These are phyloP conservation scores for Paramecium primaurelia DNA, from an alignment of 73 alveolate species.

Conservation along the genomic window DNA sequence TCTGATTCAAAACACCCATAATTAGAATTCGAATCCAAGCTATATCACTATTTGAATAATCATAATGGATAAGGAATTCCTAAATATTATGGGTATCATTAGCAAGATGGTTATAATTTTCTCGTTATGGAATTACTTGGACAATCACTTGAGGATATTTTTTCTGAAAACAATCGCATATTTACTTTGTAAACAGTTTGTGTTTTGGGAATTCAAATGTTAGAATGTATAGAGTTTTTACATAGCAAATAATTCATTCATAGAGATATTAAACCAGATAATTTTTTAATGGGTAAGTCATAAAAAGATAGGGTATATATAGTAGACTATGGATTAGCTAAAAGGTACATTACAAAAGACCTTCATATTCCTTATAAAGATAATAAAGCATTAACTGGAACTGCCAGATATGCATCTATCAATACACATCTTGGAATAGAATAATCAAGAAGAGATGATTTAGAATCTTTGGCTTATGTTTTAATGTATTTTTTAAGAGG, in stretches of 20 bases:
- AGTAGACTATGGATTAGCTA: slow-evolving; percentile 94
- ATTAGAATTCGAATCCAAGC: slow-evolving; percentile 90
- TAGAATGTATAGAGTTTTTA: slow-evolving; percentile 80
- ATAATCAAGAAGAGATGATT: slow-evolving; percentile 90
- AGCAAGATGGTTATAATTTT: slow-evolving; percentile 82
- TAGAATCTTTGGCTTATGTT: slow-evolving; percentile 86
- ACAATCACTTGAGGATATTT: slow-evolving; percentile 79
- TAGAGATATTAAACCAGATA: slow-evolving; percentile 97
- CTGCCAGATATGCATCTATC: slow-evolving; percentile 95
- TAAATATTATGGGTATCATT: slow-evolving; percentile 72
- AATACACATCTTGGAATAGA: slow-evolving; percentile 96
- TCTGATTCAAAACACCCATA: slow-evolving; percentile 88
- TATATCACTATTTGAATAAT: slow-evolving; percentile 66
- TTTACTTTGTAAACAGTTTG: slow-evolving; percentile 83
- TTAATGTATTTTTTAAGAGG: slow-evolving; percentile 84
- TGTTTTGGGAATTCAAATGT: slow-evolving; percentile 83
- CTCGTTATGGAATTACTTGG: slow-evolving; percentile 85
- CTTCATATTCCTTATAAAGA: slow-evolving; percentile 93
- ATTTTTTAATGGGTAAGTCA: slow-evolving; percentile 91
- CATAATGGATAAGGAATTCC: slow-evolving; percentile 76
- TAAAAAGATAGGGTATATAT: slow-evolving; percentile 81
- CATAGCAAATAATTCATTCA: slow-evolving; percentile 92
- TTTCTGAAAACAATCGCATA: slow-evolving; percentile 71
- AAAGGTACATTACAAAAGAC: slow-evolving; percentile 81
- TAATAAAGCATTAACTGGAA: slow-evolving; percentile 92